Evolutionary conservation across 306 rosid genomes (phyloP).

Genomic region (Lagenaria siceraria): DNA sequence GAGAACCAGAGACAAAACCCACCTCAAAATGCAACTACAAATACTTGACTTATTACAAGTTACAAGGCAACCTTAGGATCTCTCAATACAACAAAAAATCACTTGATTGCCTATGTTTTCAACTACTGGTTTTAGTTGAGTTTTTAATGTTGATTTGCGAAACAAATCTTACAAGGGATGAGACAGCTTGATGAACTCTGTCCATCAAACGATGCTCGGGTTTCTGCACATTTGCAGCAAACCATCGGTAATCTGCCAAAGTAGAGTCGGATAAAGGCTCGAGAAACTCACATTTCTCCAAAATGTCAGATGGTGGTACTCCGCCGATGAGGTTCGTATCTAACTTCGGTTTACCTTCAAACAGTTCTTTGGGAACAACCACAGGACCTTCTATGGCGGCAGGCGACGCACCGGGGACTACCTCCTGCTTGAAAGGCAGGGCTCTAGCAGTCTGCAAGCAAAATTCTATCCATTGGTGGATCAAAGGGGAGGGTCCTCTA

Average conservation of each 20-base stretch:
- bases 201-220: conserved; percentile 26
- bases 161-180: conserved; percentile 23
- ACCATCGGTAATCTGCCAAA: conserved; percentile 46
- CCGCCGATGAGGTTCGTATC: conserved; percentile 71
- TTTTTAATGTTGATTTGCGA: conserved; percentile 10
- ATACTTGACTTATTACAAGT: too few relatives aligned
- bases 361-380: conserved; percentile 27
- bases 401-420: conserved; percentile 79
- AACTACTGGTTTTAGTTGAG: neutral
- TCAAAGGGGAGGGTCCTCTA: conserved; percentile 81
- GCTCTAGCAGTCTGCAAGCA: conserved; percentile 85
- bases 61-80: neutral
- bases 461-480: conserved; percentile 89
- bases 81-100: neutral
- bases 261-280: conserved; percentile 56
- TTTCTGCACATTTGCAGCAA: conserved; percentile 40
- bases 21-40: too few relatives aligned
- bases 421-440: conserved; percentile 79
- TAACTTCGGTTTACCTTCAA: conserved; percentile 61
- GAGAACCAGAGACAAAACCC: too few relatives aligned
- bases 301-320: conserved; percentile 55
- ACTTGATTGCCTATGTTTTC: neutral
- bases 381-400: conserved; percentile 33
- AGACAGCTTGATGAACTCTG: conserved; percentile 16
- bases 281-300: conserved; percentile 67